Percentiles rank a stretch among this genome's conserved stretches.
These are phyloP conservation scores for Tricholoma terreum DNA, from an alignment of 768 basidiomycete species.

Conservation along the genomic window DNA sequence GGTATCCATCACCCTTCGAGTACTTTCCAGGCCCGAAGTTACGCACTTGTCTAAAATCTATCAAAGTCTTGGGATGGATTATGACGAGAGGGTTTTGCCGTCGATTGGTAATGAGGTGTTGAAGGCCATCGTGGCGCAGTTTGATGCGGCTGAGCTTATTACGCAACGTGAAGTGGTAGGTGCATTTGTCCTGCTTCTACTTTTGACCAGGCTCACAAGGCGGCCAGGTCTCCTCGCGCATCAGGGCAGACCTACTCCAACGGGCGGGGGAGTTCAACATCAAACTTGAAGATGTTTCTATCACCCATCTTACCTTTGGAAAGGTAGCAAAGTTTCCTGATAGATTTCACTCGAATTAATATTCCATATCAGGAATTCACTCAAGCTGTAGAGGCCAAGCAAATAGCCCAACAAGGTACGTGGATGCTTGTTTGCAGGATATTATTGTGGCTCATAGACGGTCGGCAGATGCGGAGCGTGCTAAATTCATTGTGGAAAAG, in stretches of 20 bases:
- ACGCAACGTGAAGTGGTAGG: slow-evolving; percentile 96
- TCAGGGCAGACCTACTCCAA: slow-evolving; percentile 87
- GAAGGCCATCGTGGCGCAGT: slow-evolving; percentile 97
- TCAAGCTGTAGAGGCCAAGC: slow-evolving; percentile 99
- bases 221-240: slow-evolving; percentile 82
- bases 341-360: not conserved
- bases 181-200: slow-evolving; percentile 14
- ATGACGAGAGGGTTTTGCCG: slow-evolving; percentile 96
- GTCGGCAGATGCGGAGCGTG: slow-evolving; percentile 86
- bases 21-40: slow-evolving; percentile 90
- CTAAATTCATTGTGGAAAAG: slow-evolving; percentile 99
- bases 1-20: slow-evolving; percentile 95
- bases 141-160: slow-evolving; percentile 94
- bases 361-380: slow-evolving; percentile 70
- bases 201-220: not conserved
- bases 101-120: slow-evolving; percentile 98
- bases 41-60: slow-evolving; percentile 90
- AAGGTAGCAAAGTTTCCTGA: slow-evolving; percentile 45
- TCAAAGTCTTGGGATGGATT: slow-evolving; percentile 91
- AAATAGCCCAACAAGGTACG: slow-evolving; percentile 96
- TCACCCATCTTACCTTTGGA: slow-evolving; percentile 87
- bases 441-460: slow-evolving; percentile 4
- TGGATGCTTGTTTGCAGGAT: not conserved
- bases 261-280: slow-evolving; percentile 97
- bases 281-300: slow-evolving; percentile 94